phyloP scores from a whole-genome alignment of 2,329 filamentous ascomycete species.

The Sporothrix inflata region DNA sequence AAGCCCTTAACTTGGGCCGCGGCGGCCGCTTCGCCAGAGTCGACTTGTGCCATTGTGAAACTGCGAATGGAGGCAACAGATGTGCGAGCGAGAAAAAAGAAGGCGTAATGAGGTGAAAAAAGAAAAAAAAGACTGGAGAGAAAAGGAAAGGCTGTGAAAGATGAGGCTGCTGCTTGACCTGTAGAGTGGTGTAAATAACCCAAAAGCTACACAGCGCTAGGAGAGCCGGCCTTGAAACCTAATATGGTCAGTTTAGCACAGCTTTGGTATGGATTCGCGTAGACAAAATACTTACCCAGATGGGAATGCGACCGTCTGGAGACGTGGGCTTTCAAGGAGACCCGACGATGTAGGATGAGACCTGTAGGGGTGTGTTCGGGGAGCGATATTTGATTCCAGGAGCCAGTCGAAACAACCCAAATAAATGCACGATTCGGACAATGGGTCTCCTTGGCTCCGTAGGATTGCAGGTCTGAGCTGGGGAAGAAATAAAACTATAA shows the following conservation, averaged over 20 bases:
- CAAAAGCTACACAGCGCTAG: not conserved
- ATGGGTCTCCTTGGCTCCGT: not conserved
- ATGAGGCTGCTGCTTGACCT: conserved; percentile 10
- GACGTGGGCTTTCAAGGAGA: not conserved
- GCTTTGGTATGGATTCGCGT: not conserved
- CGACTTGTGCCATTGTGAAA: not conserved
- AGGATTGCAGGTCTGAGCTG: not conserved
- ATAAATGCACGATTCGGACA: not conserved
- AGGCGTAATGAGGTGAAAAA: not conserved
- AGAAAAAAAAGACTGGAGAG: not conserved
- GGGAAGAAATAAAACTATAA: not conserved
- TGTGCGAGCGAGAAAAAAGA: too few relatives aligned
- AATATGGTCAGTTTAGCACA: not conserved
- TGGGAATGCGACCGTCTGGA: not conserved
- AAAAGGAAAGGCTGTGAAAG: not conserved
- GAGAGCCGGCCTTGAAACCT: not conserved
- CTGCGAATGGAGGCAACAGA: not conserved
- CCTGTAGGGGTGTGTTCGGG: not conserved
- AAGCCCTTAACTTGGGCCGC: conserved; percentile 7
- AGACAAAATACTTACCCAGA: not conserved
- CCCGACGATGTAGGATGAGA: not conserved
- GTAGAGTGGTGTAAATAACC: not conserved
- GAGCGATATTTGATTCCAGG: not conserved
- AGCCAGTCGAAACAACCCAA: not conserved
- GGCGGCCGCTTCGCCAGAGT: not conserved